Conservation (phyloP, 306 rosid genomes). For the Amphicarpaea edgeworthii region DNA sequence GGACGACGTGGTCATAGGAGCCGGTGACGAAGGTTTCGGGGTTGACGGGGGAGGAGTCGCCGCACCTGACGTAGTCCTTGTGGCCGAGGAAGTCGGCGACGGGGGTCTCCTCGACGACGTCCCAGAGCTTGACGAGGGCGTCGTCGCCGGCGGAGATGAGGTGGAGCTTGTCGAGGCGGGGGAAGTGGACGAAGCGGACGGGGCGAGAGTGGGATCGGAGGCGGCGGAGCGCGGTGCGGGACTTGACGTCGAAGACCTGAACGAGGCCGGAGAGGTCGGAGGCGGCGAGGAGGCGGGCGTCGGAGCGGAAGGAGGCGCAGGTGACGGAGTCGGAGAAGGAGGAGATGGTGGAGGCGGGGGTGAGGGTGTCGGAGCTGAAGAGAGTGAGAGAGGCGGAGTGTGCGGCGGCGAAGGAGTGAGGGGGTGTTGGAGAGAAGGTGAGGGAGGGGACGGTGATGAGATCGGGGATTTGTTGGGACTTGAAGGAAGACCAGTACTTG, state of each 20-base stretch:
- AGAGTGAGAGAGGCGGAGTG: conserved; percentile 73
- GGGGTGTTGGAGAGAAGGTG: conserved; percentile 67
- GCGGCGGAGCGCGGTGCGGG: conserved; percentile 67
- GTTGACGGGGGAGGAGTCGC: conserved; percentile 80
- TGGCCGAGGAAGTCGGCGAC: conserved; percentile 64
- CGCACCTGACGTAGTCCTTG: conserved; percentile 86
- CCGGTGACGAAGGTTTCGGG: conserved; percentile 73
- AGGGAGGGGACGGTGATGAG: conserved; percentile 69
- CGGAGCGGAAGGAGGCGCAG: conserved; percentile 77
- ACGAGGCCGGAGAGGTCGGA: conserved; percentile 82
- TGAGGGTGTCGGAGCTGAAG: conserved; percentile 58
- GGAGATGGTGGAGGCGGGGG: conserved; percentile 61
- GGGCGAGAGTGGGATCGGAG: conserved; percentile 82
- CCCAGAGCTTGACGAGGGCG: conserved; percentile 83
- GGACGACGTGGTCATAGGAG: conserved; percentile 88
- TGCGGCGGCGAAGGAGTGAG: conserved; percentile 69
- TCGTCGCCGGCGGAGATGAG: conserved; percentile 92
- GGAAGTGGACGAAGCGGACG: conserved; percentile 75
- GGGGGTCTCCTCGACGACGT: conserved; percentile 62
- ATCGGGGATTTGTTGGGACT: conserved; percentile 62
- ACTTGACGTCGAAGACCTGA: conserved; percentile 71
- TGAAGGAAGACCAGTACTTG: conserved; percentile 90
- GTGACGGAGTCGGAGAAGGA: conserved; percentile 76
- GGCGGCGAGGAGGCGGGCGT: conserved; percentile 82
- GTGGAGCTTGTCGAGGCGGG: conserved; percentile 74